Percentiles rank a stretch among this genome's conserved stretches.
Evolutionary conservation across 2,329 filamentous ascomycete genomes (phyloP).

Genomic region (Aspergillus aculeatinus): DNA sequence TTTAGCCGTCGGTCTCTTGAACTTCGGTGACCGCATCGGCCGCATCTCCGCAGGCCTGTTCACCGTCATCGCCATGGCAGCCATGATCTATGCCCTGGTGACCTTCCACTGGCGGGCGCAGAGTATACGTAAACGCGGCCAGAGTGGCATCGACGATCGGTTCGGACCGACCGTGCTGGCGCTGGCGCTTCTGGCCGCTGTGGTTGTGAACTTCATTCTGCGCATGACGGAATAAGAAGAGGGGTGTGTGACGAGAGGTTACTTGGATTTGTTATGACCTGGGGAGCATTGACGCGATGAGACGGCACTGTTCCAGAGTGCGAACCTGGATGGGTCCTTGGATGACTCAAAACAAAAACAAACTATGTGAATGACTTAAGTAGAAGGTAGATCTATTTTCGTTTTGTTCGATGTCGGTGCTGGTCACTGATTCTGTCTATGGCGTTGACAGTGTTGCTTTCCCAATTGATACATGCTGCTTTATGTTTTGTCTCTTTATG

Average conservation of each 20-base stretch:
- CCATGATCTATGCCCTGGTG: conserved; percentile 90
- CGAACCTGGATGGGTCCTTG: not conserved
- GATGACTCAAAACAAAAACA: not conserved
- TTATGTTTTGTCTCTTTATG: not conserved
- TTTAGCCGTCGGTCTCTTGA: conserved; percentile 92
- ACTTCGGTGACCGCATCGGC: conserved; percentile 92
- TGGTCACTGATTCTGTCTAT: conserved; percentile 1
- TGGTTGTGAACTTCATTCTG: conserved; percentile 95
- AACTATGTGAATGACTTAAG: not conserved
- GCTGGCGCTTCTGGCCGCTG: conserved; percentile 78
- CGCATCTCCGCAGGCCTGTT: conserved; percentile 94
- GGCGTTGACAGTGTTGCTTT: not conserved
- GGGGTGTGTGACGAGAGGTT: too few species aligned
- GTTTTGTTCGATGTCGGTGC: not conserved
- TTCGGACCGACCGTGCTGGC: conserved; percentile 91
- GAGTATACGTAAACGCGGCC: conserved; percentile 84
- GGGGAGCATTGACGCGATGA: not conserved
- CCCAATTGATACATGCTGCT: not conserved
- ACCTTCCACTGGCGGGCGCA: conserved; percentile 98
- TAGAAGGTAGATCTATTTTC: not conserved
- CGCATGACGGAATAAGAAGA: conserved; percentile 46
- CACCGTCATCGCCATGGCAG: conserved; percentile 88
- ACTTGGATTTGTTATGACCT: too few species aligned
- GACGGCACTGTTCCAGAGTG: not conserved
- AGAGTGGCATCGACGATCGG: conserved; percentile 94